phyloP scores from a whole-genome alignment of 75 land plant genomes.

The Gnetum montanum region DNA sequence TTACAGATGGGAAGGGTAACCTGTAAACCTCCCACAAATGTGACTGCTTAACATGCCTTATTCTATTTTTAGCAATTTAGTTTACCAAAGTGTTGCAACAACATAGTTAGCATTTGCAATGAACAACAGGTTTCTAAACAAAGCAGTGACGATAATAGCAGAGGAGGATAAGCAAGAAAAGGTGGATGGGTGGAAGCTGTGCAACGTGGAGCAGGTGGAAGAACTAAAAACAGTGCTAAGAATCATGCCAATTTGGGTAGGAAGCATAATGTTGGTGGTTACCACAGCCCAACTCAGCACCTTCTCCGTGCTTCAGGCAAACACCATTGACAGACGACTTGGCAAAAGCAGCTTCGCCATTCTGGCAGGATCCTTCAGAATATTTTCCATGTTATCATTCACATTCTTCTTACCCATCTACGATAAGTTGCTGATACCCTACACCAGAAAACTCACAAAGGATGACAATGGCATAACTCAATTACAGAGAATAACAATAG shows the following conservation, averaged over 20 bases:
- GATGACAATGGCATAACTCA: slow-evolving; percentile 4
- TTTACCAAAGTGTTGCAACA: too few relatives aligned
- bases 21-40: too few relatives aligned
- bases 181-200: slow-evolving; percentile 14
- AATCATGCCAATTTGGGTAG: background rate
- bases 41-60: too few relatives aligned
- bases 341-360: slow-evolving; percentile 3
- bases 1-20: too few relatives aligned
- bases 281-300: background rate
- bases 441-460: slow-evolving; percentile 1
- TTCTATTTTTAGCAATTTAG: too few relatives aligned
- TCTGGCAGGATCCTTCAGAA: slow-evolving; percentile 8
- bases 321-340: slow-evolving; percentile 7
- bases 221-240: background rate
- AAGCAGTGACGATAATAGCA: slow-evolving; percentile 9
- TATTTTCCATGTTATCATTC: slow-evolving; percentile 3
- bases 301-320: background rate
- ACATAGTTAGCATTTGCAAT: too few relatives aligned
- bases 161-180: slow-evolving; percentile 25
- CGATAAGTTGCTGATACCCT: slow-evolving; percentile 6
- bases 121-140: slow-evolving; percentile 9
- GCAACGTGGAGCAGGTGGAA: slow-evolving; percentile 8
- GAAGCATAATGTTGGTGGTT: background rate
- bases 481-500: slow-evolving; percentile 18
- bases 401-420: slow-evolving; percentile 10